Conservation (phyloP, 208 protist genomes). For the Leptomonas seymouri region DNA sequence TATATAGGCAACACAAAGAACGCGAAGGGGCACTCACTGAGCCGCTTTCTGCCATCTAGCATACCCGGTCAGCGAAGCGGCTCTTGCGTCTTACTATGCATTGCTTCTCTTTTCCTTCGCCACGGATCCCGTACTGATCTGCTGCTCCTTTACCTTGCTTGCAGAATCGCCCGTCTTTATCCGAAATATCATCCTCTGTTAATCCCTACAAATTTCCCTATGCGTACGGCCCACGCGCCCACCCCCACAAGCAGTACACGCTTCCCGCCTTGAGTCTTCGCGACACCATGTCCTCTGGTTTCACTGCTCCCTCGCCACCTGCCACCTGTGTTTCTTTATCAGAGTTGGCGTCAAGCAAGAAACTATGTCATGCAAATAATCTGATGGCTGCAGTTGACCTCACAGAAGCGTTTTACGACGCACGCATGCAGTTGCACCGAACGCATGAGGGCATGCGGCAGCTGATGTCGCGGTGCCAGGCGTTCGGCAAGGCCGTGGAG, state of each 20-base stretch:
- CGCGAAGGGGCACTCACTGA: no score
- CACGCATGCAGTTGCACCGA: background rate
- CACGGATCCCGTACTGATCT: background rate
- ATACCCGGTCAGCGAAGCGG: no score
- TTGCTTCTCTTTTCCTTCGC: background rate
- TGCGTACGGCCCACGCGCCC: no score
- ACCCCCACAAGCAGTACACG: no score
- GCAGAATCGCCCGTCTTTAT: no score
- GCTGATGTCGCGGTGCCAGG: slow-evolving; percentile 1
- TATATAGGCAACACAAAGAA: no score
- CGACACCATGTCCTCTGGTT: slow-evolving; percentile 4
- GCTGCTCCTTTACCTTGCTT: background rate
- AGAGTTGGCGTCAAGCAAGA: background rate
- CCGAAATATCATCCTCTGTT: no score
- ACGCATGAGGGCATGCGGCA: slow-evolving; percentile 6
- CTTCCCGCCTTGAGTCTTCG: no score
- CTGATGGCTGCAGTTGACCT: background rate
- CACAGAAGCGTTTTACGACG: background rate
- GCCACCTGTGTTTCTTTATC: background rate
- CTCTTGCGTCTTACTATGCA: no score
- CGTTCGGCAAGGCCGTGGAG: background rate
- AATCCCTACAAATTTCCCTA: no score
- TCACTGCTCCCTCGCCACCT: background rate
- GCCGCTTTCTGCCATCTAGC: no score
- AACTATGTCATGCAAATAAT: background rate